Evolutionary conservation across 2,329 filamentous ascomycete genomes (phyloP), one percentile per base, ranked within the genome.

Genomic region (Penicillium sp.): DNA sequence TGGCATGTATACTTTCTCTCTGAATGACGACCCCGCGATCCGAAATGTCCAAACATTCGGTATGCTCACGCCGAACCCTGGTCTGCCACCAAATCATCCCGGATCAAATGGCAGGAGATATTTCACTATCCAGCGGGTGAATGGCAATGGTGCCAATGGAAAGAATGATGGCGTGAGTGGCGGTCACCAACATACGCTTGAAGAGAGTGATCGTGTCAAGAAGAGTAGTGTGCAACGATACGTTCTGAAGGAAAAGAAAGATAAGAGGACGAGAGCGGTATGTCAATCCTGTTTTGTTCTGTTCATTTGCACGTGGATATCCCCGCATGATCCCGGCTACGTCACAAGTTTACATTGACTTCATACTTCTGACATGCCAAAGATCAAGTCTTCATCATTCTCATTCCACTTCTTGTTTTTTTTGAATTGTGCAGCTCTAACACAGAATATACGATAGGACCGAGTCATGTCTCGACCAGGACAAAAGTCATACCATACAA

Each of bases 41-140:
- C 59, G 56, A 31, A 58, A 56, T 10, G 58, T 50, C 17, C 67
- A 72, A 58, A 65, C 68, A 2, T 81, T 81, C 64, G 76, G 75
- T 16, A 69, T 80, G 41, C 66, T 80, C 17, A 69, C 76, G 31
- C 70, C 77, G 2, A 75, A 70, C 54, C 67, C 70, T 10, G 65
- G 66, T 17, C 57, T 80, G 22, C 75, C 77, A 1, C 65, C 73
- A 36, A 72, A 67, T 19, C 79, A 82, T 69, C 77, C 78, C 0
- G 80, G 81, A 1, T 73, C 75, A 3, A 73, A 73, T 33, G 79
- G 80, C 1, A 79, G 82, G 61, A 81, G 81, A 61, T 86, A 85
- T 67, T 91, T 88, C 76, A 90, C 88, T 0, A 86, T 91, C 44
- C 88, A 91, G 67, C 80, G 88, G 37, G 88, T 91, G 7, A 90